Percentiles rank a stretch among this genome's conserved stretches.
Evolutionary conservation across 116 monocot genomes (phyloP).

Genomic region (Papilionanthe hybrid): DNA sequence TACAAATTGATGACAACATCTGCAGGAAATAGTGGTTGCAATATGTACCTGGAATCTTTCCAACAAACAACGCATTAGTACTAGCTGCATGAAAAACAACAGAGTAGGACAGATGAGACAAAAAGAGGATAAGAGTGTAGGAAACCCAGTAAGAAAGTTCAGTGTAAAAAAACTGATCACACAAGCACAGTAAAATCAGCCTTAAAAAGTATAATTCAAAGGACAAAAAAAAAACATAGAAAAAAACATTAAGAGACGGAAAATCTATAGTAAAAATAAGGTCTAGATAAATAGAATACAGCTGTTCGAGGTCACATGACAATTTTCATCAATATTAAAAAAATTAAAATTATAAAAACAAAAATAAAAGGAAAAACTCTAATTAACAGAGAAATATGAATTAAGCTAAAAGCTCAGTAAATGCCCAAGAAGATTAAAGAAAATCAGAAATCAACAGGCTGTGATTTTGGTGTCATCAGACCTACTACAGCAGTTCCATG

Average conservation of each 20-base stretch:
- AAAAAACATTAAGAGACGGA: not conserved
- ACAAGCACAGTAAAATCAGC: not conserved
- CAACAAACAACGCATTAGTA: not conserved
- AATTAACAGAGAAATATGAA: not conserved
- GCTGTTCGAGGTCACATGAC: not conserved
- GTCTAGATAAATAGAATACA: not conserved
- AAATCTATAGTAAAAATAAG: not conserved
- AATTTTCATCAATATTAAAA: not conserved
- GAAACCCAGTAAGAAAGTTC: not conserved
- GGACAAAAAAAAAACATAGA: not conserved
- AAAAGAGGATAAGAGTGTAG: not conserved
- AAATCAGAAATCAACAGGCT: not conserved
- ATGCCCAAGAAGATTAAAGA: not conserved
- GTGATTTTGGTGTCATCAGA: not conserved
- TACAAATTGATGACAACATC: conserved; percentile 67
- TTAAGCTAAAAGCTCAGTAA: not conserved
- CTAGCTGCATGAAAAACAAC: not conserved
- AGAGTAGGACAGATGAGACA: not conserved
- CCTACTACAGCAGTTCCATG: not conserved
- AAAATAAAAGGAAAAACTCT: not conserved
- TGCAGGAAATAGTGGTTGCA: conserved; percentile 96
- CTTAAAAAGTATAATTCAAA: not conserved
- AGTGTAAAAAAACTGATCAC: not conserved
- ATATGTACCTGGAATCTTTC: conserved; percentile 56
- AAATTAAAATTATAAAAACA: not conserved